These are phyloP conservation scores for Serpula lacrymans DNA, from an alignment of 768 basidiomycete species.

Conservation along the genomic window DNA sequence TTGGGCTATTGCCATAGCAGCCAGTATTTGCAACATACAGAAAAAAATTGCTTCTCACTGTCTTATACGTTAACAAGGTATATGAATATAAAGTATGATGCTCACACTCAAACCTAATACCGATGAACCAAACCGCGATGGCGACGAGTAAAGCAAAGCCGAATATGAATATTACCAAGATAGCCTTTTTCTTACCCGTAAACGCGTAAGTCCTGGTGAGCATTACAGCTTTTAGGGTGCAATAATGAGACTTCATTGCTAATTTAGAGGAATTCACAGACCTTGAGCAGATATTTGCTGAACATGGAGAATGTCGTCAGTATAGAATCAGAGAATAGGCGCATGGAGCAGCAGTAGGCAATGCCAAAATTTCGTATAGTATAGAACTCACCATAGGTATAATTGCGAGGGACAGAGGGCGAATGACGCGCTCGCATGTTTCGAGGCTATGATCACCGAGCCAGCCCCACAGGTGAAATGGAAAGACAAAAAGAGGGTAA, in stretches of 20 bases:
- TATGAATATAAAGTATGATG: no score
- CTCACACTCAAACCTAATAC: conserved; percentile 22
- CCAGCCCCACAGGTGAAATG: conserved; percentile 36
- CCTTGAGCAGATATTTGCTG: neutral
- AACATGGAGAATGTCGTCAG: neutral
- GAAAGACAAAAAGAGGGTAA: conserved; percentile 37
- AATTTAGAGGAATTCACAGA: no score
- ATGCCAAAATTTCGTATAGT: neutral
- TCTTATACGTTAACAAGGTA: no score
- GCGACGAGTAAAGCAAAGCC: conserved; percentile 31
- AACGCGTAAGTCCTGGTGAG: conserved; percentile 44
- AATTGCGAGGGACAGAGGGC: conserved; percentile 25
- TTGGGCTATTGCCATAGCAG: no score
- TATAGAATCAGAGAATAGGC: no score
- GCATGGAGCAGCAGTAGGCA: neutral
- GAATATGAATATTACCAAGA: conserved; percentile 27
- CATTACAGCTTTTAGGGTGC: conserved; percentile 33
- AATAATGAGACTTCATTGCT: no score
- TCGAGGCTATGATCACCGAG: conserved; percentile 30
- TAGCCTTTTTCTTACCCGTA: conserved; percentile 28
- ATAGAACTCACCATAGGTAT: conserved; percentile 29
- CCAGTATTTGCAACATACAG: no score
- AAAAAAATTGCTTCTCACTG: no score
- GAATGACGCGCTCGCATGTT: conserved; percentile 29
- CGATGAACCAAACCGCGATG: conserved; percentile 37